Base-by-base conservation (phyloP, 2,329 filamentous ascomycete genomes). In the Xylaria arbuscula region DNA sequence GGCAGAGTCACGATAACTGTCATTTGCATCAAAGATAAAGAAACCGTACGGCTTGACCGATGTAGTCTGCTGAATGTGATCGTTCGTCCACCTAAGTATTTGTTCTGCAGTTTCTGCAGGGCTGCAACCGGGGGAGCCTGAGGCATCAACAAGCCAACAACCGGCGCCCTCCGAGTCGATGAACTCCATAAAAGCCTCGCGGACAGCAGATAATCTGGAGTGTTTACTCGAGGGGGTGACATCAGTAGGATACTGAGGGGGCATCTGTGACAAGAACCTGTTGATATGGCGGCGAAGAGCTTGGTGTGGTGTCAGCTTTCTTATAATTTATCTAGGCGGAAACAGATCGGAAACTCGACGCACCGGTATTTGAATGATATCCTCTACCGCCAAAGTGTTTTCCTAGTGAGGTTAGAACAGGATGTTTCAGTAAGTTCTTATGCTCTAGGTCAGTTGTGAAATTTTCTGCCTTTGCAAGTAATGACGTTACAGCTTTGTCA, bases 101-200 rank as follows among this genome's bases (percentile, higher is more conserved):
- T 51, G 48, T 51, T 51, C 22, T 10, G 48, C 48, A 13, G 48
- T 32, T 19, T 51, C 22, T 5, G 28, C 11, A 8, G 48, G 19
- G 11, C 48, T 51, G 19, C 24, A 51, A 13, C 48, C 48, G 1
- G 48, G 48, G 19, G 24, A 24, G n/a, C n/a, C n/a, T 24, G 34
- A 10, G 54, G 10, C 32, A 15, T 56, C 32, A 19, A 56, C 34
- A n/a, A 56, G 54, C 54, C 54, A 56, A 42, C 32, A 38, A 7
- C 54, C 54, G 19, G 54, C 54, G 17, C 54, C 54, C 7, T 56
- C 54, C 15, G 54, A 38, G 17, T 56, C 38, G 2, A 56, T 56
- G 54, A 56, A 56, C 32, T 56, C 28, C n/a, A n/a, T n/a, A n/a
- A n/a, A n/a, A n/a, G n/a, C n/a, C n/a, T n/a, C n/a, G n/a, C n/a